These are phyloP conservation scores for Aspergillus candidus DNA, from an alignment of 2,329 filamentous ascomycete genomes.

Conservation along the genomic window DNA sequence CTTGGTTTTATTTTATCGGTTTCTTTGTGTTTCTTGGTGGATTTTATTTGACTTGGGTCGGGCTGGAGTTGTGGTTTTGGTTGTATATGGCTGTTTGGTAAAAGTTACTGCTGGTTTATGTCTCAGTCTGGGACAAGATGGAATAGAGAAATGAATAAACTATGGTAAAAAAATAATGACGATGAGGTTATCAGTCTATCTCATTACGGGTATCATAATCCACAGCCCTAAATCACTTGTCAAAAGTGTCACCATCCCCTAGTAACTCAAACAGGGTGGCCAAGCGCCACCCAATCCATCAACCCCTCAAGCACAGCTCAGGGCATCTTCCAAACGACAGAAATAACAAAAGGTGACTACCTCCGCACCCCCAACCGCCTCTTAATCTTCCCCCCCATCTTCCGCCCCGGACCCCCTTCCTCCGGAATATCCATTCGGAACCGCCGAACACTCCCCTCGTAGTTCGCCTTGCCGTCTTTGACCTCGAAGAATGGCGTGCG, in stretches of 20 bases:
- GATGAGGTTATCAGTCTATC: conserved; percentile 8
- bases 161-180: not conserved
- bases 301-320: not conserved
- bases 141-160: too few species aligned
- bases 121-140: too few species aligned
- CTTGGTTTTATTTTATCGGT: conserved; percentile 6
- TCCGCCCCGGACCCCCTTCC: conserved; percentile 14
- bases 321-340: not conserved
- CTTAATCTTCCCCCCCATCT: conserved; percentile 7
- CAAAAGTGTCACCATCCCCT: not conserved
- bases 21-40: not conserved
- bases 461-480: conserved; percentile 29
- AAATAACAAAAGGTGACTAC: too few species aligned
- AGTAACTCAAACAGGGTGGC: not conserved
- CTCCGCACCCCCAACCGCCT: conserved; percentile 8
- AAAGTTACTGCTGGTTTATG: too few species aligned
- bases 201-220: conserved; percentile 15
- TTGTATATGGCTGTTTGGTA: not conserved
- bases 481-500: conserved; percentile 38
- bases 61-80: too few species aligned
- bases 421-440: conserved; percentile 41
- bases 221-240: not conserved
- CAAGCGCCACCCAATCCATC: not conserved
- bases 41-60: too few species aligned
- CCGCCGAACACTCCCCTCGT: conserved; percentile 42